Conservation (phyloP, 352 stramenopile species). For the Phytophthora quininea region DNA sequence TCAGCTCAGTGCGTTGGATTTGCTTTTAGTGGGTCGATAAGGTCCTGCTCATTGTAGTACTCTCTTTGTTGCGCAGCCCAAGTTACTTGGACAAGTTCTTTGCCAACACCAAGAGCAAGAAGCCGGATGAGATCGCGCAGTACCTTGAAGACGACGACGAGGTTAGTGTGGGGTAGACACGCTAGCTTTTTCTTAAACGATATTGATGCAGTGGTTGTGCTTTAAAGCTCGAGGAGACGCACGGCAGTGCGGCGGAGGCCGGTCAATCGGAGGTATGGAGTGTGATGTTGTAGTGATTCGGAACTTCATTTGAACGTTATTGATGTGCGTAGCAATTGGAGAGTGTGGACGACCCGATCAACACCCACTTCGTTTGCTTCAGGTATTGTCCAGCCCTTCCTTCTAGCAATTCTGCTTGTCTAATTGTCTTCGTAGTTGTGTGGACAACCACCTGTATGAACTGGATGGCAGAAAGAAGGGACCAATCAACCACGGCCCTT, state of each 20-base stretch:
- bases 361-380: constrained; percentile 98
- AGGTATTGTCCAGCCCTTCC: no score
- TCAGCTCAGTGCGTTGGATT: constrained; percentile 45
- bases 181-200: neutral
- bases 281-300: neutral
- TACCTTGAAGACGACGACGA: constrained; percentile 92
- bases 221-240: constrained; percentile 90
- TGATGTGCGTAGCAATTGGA: constrained; percentile 72
- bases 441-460: constrained; percentile 94
- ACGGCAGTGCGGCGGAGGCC: constrained; percentile 89
- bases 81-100: constrained; percentile 90
- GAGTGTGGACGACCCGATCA: constrained; percentile 91
- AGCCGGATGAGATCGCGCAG: constrained; percentile 81
- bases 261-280: constrained; percentile 87
- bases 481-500: constrained; percentile 93
- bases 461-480: constrained; percentile 95
- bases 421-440: constrained; percentile 60
- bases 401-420: no score
- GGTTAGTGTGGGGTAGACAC: constrained; percentile 26
- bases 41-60: neutral
- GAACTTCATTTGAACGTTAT: neutral
- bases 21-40: neutral
- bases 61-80: constrained; percentile 29
- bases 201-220: neutral
- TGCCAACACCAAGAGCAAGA: constrained; percentile 76